These are phyloP conservation scores for Solanum chacoense DNA, from an alignment of 305 asterid species.

Conservation along the genomic window DNA sequence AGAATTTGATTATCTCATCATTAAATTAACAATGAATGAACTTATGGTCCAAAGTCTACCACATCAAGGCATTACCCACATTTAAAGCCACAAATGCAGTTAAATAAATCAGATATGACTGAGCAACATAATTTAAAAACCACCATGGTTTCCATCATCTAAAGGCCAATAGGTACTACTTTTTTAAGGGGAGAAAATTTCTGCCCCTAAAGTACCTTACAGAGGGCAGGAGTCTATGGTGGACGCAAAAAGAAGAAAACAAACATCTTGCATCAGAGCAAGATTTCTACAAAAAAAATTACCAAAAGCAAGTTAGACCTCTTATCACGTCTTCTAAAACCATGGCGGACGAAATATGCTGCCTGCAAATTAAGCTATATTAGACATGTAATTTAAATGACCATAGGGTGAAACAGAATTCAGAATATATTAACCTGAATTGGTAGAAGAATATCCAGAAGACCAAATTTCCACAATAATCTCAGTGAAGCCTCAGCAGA, in stretches of 20 bases:
- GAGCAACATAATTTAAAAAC: neutral
- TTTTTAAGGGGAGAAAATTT: neutral
- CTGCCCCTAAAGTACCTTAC: neutral
- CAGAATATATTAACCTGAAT: slow-evolving; percentile 43
- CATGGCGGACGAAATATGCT: slow-evolving; percentile 62
- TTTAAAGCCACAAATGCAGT: neutral
- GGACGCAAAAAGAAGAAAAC: neutral
- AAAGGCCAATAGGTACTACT: neutral
- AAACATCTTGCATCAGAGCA: neutral
- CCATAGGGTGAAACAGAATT: neutral
- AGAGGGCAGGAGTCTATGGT: neutral
- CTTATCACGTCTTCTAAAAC: slow-evolving; percentile 77
- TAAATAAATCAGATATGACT: neutral
- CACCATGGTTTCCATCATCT: neutral
- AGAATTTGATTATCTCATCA: neutral
- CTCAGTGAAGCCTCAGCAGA: slow-evolving; percentile 87
- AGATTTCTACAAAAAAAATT: slow-evolving; percentile 16
- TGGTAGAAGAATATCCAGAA: slow-evolving; percentile 74
- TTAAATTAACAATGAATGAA: neutral
- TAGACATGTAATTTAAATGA: slow-evolving; percentile 2
- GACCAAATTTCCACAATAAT: slow-evolving; percentile 82
- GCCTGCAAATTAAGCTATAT: slow-evolving; percentile 45
- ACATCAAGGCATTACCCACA: neutral
- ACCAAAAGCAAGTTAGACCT: slow-evolving; percentile 87
- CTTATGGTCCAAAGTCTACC: neutral